Evolutionary conservation across 2,329 filamentous ascomycete genomes (phyloP).

Genomic region (Metarhizium brunneum): DNA sequence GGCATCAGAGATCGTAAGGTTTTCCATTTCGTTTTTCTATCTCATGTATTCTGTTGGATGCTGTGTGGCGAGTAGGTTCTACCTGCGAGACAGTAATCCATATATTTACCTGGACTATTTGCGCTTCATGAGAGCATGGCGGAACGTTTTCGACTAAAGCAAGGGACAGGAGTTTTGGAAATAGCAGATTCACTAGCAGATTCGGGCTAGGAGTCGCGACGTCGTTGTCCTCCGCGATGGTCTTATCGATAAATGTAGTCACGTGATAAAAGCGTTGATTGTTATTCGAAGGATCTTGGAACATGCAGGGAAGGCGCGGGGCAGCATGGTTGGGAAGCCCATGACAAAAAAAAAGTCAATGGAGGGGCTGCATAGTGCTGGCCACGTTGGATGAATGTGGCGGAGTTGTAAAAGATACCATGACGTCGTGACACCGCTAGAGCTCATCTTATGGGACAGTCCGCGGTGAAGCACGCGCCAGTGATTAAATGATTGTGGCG

Average conservation of each 20-base stretch:
- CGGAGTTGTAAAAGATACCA: background rate
- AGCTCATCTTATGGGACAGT: background rate
- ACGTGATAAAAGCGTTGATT: background rate
- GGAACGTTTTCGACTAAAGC: background rate
- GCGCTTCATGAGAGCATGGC: background rate
- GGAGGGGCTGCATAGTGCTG: slow-evolving; percentile 12
- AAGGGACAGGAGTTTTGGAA: background rate
- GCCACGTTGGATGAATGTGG: background rate
- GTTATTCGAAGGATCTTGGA: slow-evolving; percentile 2
- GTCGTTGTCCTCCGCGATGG: background rate
- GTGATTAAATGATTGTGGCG: background rate
- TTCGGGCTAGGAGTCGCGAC: background rate
- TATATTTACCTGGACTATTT: background rate
- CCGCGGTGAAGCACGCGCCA: background rate
- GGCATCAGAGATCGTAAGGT: slow-evolving; percentile 40
- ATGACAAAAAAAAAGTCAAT: slow-evolving; percentile 7
- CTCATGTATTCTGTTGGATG: slow-evolving; percentile 12
- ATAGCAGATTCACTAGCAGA: background rate
- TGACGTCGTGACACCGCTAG: background rate
- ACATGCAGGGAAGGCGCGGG: slow-evolving; percentile 7
- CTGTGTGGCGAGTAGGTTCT: slow-evolving; percentile 4
- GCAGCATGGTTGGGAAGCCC: background rate
- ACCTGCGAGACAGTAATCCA: background rate
- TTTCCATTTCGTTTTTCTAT: slow-evolving; percentile 36
- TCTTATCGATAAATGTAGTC: slow-evolving; percentile 3